Evolutionary conservation across 306 rosid species (phyloP).

Genomic region (Mucuna pruriens): DNA sequence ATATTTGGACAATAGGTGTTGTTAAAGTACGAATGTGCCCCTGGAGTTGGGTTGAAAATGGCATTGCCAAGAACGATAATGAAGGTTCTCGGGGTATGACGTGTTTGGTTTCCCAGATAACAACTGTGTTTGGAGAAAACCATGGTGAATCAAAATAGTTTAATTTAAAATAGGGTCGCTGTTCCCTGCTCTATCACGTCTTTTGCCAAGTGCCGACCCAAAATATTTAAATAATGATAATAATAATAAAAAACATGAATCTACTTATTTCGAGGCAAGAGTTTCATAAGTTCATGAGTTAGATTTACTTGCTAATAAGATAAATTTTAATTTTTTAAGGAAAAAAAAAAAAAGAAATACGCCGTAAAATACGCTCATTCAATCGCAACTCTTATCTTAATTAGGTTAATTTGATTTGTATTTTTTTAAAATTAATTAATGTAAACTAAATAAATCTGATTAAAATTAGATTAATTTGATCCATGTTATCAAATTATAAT

Average conservation of each 20-base stretch:
- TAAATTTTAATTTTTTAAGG: too few species aligned
- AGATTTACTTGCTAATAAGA: too few species aligned
- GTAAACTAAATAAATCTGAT: too few species aligned
- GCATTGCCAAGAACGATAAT: background rate
- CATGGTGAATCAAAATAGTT: background rate
- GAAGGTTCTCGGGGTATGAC: background rate
- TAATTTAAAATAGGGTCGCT: background rate
- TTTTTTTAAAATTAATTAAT: too few species aligned
- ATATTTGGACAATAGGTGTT: background rate
- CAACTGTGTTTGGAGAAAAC: background rate
- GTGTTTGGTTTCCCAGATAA: constrained; percentile 29
- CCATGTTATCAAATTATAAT: too few species aligned
- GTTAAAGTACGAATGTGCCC: constrained; percentile 16
- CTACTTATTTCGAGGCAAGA: background rate
- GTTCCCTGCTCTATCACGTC: constrained; percentile 27
- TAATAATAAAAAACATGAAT: background rate
- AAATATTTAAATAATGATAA: background rate
- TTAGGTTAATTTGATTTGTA: too few species aligned
- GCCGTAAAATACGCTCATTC: too few species aligned
- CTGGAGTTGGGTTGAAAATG: background rate
- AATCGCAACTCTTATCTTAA: too few species aligned
- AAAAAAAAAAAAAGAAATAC: too few species aligned
- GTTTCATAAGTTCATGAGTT: too few species aligned
- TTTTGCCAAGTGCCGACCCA: constrained; percentile 29
- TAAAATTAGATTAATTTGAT: too few species aligned